phyloP scores from a whole-genome alignment of 768 basidiomycete genomes.

The Lactarius deliciosus region DNA sequence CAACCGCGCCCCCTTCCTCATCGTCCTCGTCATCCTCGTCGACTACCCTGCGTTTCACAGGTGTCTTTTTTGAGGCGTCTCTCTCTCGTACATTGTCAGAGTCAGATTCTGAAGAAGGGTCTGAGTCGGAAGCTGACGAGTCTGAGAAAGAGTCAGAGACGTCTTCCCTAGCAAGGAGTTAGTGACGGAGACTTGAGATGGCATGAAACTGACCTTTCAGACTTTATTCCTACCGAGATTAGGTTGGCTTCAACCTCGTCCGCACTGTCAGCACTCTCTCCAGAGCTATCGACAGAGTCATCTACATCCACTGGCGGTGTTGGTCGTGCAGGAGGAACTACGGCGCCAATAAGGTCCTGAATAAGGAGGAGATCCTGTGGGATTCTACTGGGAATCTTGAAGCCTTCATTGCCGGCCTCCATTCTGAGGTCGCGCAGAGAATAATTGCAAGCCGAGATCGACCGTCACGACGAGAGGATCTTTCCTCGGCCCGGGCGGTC shows the following conservation, averaged over 20 bases:
- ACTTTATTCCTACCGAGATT: conserved; percentile 38
- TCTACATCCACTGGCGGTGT: conserved; percentile 35
- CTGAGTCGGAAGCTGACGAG: conserved; percentile 38
- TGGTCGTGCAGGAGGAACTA: conserved; percentile 17
- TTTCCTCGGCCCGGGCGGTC: conserved; percentile 3
- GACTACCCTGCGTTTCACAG: not conserved
- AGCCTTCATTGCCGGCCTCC: conserved; percentile 33
- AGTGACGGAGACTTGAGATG: not conserved
- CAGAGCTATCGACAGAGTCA: conserved; percentile 54
- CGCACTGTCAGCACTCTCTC: conserved; percentile 54
- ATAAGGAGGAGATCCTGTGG: conserved; percentile 79
- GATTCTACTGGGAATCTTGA: conserved; percentile 59
- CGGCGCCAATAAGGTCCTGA: conserved; percentile 56
- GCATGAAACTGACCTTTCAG: conserved; percentile 12
- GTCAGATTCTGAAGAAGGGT: conserved; percentile 39
- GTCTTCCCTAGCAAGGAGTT: conserved; percentile 11
- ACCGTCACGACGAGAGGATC: not conserved
- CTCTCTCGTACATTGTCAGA: conserved; percentile 35
- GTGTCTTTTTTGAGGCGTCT: not conserved
- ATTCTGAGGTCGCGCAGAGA: conserved; percentile 1
- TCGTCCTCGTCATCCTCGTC: conserved; percentile 38
- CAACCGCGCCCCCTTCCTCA: conserved; percentile 59
- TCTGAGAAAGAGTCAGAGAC: conserved; percentile 39
- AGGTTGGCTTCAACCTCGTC: conserved; percentile 67
- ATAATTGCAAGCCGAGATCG: not conserved